phyloP scores from a whole-genome alignment of 2,329 filamentous ascomycete species.

The Epichloe sp. region DNA sequence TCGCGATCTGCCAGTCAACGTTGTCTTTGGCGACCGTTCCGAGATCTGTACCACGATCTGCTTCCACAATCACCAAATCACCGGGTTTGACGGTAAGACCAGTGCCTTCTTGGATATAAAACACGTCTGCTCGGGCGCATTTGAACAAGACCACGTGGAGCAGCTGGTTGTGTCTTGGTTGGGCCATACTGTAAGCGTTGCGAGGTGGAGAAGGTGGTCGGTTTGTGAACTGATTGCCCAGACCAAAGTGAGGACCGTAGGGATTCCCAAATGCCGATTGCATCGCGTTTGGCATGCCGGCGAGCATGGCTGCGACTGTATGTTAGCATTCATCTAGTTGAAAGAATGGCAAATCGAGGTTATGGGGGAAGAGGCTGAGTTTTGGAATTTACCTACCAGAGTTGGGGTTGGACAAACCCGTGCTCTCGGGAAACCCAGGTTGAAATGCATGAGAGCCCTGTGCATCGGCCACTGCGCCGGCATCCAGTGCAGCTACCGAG shows the following conservation, averaged over 20 bases:
- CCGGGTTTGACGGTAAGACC: conserved; percentile 81
- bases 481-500: conserved; percentile 32
- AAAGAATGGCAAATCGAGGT: not conserved
- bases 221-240: conserved; percentile 18
- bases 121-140: conserved; percentile 86
- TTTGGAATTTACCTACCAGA: conserved; percentile 23
- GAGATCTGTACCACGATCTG: conserved; percentile 88
- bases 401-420: conserved; percentile 23
- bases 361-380: not conserved
- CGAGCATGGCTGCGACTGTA: conserved; percentile 12
- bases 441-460: conserved; percentile 30
- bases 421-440: conserved; percentile 25
- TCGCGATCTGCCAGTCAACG: conserved; percentile 75
- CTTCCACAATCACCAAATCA: conserved; percentile 93
- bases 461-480: conserved; percentile 26
- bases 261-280: conserved; percentile 21
- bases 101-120: conserved; percentile 92
- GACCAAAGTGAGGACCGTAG: conserved; percentile 33
- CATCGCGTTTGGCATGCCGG: conserved; percentile 13
- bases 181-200: conserved; percentile 46
- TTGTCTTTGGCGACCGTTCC: conserved; percentile 85
- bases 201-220: conserved; percentile 47
- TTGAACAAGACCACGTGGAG: conserved; percentile 94
- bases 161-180: conserved; percentile 52
- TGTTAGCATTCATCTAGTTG: not conserved